Base-by-base conservation (phyloP, 2,329 filamentous ascomycete species). In the Monosporascus sp. region DNA sequence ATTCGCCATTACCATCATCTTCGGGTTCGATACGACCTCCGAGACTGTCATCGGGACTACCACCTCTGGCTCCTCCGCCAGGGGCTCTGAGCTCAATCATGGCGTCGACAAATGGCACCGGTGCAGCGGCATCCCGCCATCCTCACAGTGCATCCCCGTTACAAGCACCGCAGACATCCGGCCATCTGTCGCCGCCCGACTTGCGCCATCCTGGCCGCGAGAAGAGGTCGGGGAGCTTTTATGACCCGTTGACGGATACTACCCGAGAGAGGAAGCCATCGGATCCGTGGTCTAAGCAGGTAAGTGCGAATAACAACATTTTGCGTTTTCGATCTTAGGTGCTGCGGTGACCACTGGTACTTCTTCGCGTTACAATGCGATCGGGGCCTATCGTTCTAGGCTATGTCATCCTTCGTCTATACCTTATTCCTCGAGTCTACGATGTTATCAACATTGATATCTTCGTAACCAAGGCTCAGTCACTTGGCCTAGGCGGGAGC, bases 241-340 rank as follows among this genome's bases (percentile, higher is more conserved):
- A 76, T 66, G 73, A 76, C 60, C 73, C 73, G 41, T 69, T 73
- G 46, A 73, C 73, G 22, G 73, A 75, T 56, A 73, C 73, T 8
- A 73, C 73, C 26, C 67, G 69, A 55, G 69, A 74, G 58, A 68
- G 71, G 55, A 65, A 66, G 52, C 64, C 69, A 26, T 64, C 69
- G 24, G 72, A 74, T 51, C 62, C 57, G 55, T 65, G 66, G 64
- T 65, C 65, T 8, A 68, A 66, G 56, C 65, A 63, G 63, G 67
- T 69, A 62, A 64, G 66, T 59, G 54, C 19, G 41, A 40, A 20
- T 19, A 31, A 24, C 37, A 27, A 40, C 31, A 48, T 40, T 48
- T 43, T 46, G 17, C 8, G 24, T 26, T 46, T 46, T 46, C 22
- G 24, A 46, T 46, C 43, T 31, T 17, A 14, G 20, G 20, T 17